phyloP scores from a whole-genome alignment of 352 stramenopile genomes.

The Phytophthora tubulina region DNA sequence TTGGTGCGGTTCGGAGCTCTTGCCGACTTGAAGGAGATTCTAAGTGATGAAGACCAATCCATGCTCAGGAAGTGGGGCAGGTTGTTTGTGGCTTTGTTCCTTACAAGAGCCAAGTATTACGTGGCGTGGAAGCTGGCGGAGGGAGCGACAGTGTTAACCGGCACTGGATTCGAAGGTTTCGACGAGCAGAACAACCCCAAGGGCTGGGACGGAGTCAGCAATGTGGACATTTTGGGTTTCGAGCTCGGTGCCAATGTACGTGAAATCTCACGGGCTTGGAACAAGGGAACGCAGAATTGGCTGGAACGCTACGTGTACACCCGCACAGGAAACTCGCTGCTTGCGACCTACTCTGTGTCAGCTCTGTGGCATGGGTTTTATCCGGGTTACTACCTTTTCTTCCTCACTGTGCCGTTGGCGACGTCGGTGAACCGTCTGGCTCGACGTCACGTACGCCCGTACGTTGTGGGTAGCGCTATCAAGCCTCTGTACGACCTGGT shows the following conservation, averaged over 20 bases:
- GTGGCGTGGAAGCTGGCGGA: slow-evolving; percentile 95
- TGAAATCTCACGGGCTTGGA: slow-evolving; percentile 93
- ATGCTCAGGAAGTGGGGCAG: slow-evolving; percentile 77
- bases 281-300: slow-evolving; percentile 97
- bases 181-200: slow-evolving; percentile 82
- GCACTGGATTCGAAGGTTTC: slow-evolving; percentile 95
- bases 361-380: slow-evolving; percentile 99
- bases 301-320: slow-evolving; percentile 98
- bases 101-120: slow-evolving; percentile 96
- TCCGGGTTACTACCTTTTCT: slow-evolving; percentile 98
- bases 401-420: slow-evolving; percentile 73
- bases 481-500: slow-evolving; percentile 75
- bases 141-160: slow-evolving; percentile 78
- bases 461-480: slow-evolving; percentile 49
- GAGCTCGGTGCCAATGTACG: slow-evolving; percentile 93
- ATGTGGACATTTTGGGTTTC: slow-evolving; percentile 97
- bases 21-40: slow-evolving; percentile 40
- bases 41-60: slow-evolving; percentile 46
- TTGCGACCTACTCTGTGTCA: slow-evolving; percentile 95
- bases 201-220: slow-evolving; percentile 95
- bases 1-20: slow-evolving; percentile 49
- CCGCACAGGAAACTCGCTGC: slow-evolving; percentile 93
- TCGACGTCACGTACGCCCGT: slow-evolving; percentile 58
- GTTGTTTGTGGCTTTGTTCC: slow-evolving; percentile 90
- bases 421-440: slow-evolving; percentile 78